These are phyloP conservation scores for Penicillium hesseltinei DNA, from an alignment of 2,329 filamentous ascomycete species.

Conservation along the genomic window DNA sequence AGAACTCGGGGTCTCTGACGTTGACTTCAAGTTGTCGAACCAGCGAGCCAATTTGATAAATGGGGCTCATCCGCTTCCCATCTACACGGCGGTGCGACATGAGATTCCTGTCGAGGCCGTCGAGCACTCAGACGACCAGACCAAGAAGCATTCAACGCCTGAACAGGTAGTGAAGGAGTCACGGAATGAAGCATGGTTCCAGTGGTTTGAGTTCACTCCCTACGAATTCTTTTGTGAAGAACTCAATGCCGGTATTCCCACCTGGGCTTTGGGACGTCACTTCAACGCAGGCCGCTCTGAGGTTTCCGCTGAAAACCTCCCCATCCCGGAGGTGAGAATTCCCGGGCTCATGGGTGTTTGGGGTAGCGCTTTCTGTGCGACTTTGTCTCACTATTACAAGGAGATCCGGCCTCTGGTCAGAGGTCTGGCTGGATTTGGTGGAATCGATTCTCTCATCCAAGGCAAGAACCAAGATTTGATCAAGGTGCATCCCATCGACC, in stretches of 20 bases:
- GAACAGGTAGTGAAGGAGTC: constrained; percentile 48
- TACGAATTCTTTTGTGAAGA: constrained; percentile 97
- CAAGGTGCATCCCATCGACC: constrained; percentile 93
- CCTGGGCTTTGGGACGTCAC: constrained; percentile 83
- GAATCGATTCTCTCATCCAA: constrained; percentile 78
- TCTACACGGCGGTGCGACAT: constrained; percentile 93
- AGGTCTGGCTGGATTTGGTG: constrained; percentile 69
- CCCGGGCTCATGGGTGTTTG: constrained; percentile 91
- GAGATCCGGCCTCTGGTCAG: constrained; percentile 82
- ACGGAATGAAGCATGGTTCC: constrained; percentile 78
- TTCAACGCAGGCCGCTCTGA: constrained; percentile 72
- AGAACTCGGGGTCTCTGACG: constrained; percentile 71
- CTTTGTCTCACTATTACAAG: constrained; percentile 91
- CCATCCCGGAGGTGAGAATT: constrained; percentile 79
- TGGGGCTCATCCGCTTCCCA: constrained; percentile 82
- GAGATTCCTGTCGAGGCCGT: constrained; percentile 70
- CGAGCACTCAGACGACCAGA: constrained; percentile 35
- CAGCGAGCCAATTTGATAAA: constrained; percentile 73
- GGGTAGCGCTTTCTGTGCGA: constrained; percentile 94
- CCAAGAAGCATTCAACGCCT: constrained; percentile 28
- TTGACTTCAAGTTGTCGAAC: constrained; percentile 87
- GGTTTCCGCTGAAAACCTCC: constrained; percentile 61
- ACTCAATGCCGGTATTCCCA: constrained; percentile 85
- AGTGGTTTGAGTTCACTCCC: constrained; percentile 95
- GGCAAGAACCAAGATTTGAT: constrained; percentile 79